Evolutionary conservation across 805 yeast genomes (phyloP).

Genomic region (Myxozyma vanderwaltii): DNA sequence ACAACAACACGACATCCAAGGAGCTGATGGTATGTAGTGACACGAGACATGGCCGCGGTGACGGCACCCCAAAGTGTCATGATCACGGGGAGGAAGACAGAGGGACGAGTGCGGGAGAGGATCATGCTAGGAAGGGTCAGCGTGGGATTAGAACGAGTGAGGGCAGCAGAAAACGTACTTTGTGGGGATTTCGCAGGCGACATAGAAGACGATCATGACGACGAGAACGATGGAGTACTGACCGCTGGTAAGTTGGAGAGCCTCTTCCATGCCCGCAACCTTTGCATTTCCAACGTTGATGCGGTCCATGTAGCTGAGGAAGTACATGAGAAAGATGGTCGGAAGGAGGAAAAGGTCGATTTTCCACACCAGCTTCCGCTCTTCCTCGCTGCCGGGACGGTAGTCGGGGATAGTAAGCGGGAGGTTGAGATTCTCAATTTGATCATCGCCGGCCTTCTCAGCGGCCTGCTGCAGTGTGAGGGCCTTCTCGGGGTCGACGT

Average conservation of each 20-base stretch:
- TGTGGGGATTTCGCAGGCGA: conserved; percentile 47
- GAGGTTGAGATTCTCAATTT: conserved; percentile 6
- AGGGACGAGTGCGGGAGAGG: conserved; percentile 12
- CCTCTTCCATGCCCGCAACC: conserved; percentile 49
- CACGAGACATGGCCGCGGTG: conserved; percentile 59
- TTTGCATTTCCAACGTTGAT: conserved; percentile 49
- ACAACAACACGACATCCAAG: conserved; percentile 45
- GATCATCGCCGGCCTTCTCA: conserved; percentile 6
- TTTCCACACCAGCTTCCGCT: conserved; percentile 40
- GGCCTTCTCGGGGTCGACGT: conserved; percentile 3
- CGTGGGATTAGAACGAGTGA: conserved; percentile 36
- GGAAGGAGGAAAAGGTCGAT: conserved; percentile 52
- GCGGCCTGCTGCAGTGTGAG: not conserved
- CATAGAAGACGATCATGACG: conserved; percentile 43
- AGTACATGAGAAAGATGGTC: conserved; percentile 47
- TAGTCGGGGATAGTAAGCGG: conserved; percentile 5
- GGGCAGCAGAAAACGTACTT: conserved; percentile 40
- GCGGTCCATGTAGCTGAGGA: conserved; percentile 42
- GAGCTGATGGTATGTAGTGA: conserved; percentile 40
- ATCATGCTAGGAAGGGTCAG: conserved; percentile 9
- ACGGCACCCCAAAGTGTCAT: conserved; percentile 55
- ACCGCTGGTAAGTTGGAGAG: conserved; percentile 46
- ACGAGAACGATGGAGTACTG: conserved; percentile 51
- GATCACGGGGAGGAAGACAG: conserved; percentile 41
- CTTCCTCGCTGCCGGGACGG: conserved; percentile 7